These are phyloP conservation scores for Strobilomyces dryophilus DNA, from an alignment of 768 basidiomycete genomes.

Conservation along the genomic window DNA sequence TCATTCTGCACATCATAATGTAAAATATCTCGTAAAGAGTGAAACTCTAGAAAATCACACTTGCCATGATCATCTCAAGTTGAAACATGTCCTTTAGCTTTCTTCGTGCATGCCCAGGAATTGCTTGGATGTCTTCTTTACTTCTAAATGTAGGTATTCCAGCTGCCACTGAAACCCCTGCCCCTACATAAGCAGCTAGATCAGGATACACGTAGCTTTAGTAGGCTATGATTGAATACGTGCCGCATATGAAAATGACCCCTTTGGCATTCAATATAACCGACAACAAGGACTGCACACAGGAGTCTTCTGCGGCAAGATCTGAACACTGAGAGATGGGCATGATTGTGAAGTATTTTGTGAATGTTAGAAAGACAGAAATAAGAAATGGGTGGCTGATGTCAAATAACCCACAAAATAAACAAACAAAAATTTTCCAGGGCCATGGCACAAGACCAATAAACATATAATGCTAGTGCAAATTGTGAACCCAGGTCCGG, in stretches of 20 bases:
- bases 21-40: neutral
- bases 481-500: too few species aligned
- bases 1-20: constrained; percentile 1
- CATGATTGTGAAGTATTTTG: too few species aligned
- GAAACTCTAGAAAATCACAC: neutral
- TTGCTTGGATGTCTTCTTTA: constrained; percentile 1
- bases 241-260: constrained; percentile 12
- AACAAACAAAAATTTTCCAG: too few species aligned
- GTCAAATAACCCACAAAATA: too few species aligned
- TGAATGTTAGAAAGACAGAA: too few species aligned
- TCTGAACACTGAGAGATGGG: neutral
- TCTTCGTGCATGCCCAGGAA: neutral
- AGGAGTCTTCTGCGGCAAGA: neutral
- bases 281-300: neutral
- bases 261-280: neutral
- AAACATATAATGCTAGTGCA: too few species aligned
- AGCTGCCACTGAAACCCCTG: constrained; percentile 9
- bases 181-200: neutral
- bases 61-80: constrained; percentile 4
- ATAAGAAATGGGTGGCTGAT: too few species aligned
- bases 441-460: too few species aligned
- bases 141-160: constrained; percentile 13
- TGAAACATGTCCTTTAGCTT: constrained; percentile 13
- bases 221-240: neutral
- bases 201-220: neutral